These are phyloP conservation scores for Tillandsia leiboldiana DNA, from an alignment of 176 grass and related monocot species.

Conservation along the genomic window DNA sequence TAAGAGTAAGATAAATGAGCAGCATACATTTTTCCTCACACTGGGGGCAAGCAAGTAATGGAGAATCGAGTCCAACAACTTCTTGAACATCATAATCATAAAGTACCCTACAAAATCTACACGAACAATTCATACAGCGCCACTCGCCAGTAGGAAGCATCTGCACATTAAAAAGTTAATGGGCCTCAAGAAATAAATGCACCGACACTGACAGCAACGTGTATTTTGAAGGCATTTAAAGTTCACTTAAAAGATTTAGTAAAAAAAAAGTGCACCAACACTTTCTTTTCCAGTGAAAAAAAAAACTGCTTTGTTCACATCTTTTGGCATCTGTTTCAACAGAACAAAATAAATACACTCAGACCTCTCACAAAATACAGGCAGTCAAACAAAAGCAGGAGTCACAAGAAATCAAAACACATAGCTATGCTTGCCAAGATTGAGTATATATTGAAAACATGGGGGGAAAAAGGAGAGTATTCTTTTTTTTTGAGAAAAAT, in stretches of 20 bases:
- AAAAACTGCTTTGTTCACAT: neutral
- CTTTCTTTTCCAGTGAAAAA: neutral
- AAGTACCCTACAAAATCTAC: slow-evolving; percentile 76
- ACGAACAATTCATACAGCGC: slow-evolving; percentile 75
- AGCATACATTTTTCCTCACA: slow-evolving; percentile 68
- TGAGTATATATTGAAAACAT: neutral
- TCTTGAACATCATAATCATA: slow-evolving; percentile 30
- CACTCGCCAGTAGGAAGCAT: slow-evolving; percentile 82
- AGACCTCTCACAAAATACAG: neutral
- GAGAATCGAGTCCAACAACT: slow-evolving; percentile 31
- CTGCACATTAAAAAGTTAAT: slow-evolving; percentile 32
- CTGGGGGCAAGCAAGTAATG: slow-evolving; percentile 52
- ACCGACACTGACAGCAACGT: neutral
- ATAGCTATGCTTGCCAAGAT: neutral
- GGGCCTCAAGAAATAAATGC: neutral
- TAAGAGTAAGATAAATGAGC: slow-evolving; percentile 20
- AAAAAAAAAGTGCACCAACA: neutral
- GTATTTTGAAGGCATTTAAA: neutral
- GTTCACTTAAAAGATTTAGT: neutral
- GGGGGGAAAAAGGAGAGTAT: neutral
- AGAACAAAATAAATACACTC: neutral
- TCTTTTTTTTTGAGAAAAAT: no score
- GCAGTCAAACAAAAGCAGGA: neutral
- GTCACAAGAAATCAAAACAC: neutral
- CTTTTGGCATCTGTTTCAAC: neutral